Conservation (phyloP, 2,329 filamentous ascomycete genomes). For the Fusarium gaditjirri region DNA sequence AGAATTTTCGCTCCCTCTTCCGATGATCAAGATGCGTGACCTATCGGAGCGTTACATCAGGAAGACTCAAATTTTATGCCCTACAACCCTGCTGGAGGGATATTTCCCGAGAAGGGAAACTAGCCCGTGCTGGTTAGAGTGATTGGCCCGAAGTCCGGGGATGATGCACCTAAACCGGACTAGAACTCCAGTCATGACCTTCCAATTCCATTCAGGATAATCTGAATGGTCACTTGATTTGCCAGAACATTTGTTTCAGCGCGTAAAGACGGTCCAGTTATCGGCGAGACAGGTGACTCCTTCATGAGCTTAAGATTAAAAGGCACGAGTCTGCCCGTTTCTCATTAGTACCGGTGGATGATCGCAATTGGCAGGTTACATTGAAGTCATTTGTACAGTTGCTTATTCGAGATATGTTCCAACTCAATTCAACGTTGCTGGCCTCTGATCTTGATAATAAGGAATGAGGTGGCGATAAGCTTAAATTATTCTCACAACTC, state of each 20-base stretch:
- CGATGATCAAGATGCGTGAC: slow-evolving; percentile 7
- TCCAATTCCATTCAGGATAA: not conserved
- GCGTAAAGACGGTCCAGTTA: not conserved
- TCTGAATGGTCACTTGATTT: not conserved
- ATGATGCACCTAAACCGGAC: not conserved
- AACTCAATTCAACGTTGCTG: fast-evolving
- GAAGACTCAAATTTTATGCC: not conserved
- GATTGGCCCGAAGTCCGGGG: not conserved
- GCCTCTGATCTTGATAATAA: fast-evolving
- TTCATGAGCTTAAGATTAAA: not conserved
- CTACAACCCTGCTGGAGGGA: not conserved
- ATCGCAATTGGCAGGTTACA: not conserved
- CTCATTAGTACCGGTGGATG: not conserved
- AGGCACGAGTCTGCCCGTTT: not conserved
- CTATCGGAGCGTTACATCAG: slow-evolving; percentile 14
- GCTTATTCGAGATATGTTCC: no score
- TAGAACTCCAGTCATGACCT: not conserved
- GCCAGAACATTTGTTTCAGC: not conserved
- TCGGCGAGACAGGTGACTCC: not conserved
- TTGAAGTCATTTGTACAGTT: not conserved
- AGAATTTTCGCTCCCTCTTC: not conserved
- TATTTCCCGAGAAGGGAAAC: not conserved
- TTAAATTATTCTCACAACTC: not conserved
- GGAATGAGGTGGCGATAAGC: not conserved
- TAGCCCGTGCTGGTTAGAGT: slow-evolving; percentile 1